These are phyloP conservation scores for Phialemonium atrogriseum DNA, from an alignment of 2,329 filamentous ascomycete species.

Conservation along the genomic window DNA sequence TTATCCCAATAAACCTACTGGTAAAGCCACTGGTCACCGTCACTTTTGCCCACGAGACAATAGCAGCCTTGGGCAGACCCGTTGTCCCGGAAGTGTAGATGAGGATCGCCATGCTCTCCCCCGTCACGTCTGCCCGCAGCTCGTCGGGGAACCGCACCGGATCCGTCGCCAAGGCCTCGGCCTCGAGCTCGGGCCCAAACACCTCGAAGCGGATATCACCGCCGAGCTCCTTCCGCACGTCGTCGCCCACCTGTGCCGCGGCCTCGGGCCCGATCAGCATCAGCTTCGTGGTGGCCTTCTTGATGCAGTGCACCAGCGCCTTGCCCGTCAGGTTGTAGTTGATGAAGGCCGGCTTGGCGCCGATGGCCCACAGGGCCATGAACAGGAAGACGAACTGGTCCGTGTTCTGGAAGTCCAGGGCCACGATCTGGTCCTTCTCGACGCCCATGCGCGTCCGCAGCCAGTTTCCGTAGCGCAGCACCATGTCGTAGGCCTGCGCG, in stretches of 20 bases:
- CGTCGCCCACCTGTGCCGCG: slow-evolving; percentile 45
- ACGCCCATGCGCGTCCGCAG: slow-evolving; percentile 56
- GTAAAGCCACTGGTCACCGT: slow-evolving; percentile 45
- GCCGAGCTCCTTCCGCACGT: slow-evolving; percentile 42
- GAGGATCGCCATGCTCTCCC: slow-evolving; percentile 57
- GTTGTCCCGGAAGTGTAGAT: slow-evolving; percentile 86
- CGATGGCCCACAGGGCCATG: slow-evolving; percentile 74
- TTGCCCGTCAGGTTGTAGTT: slow-evolving; percentile 76
- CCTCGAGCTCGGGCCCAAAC: slow-evolving; percentile 50
- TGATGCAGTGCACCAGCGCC: slow-evolving; percentile 66
- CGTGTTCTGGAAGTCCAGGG: slow-evolving; percentile 73
- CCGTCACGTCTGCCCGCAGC: slow-evolving; percentile 39
- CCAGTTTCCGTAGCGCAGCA: slow-evolving; percentile 68
- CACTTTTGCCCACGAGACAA: slow-evolving; percentile 65
- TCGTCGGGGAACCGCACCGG: slow-evolving; percentile 51
- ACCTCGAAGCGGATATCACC: slow-evolving; percentile 52
- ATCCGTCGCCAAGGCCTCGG: slow-evolving; percentile 41
- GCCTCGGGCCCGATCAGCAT: slow-evolving; percentile 61
- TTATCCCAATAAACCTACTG: slow-evolving; percentile 47
- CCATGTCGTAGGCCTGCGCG: slow-evolving; percentile 62
- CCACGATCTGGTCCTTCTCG: slow-evolving; percentile 66
- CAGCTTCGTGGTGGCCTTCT: slow-evolving; percentile 56
- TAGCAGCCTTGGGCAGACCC: slow-evolving; percentile 71
- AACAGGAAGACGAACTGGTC: slow-evolving; percentile 69
- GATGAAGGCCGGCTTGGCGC: slow-evolving; percentile 75